A percentile compares a stretch with the other conserved stretches of the same genome.
These are phyloP conservation scores for Kwoniella shandongensis DNA, from an alignment of 768 basidiomycete genomes.

Conservation along the genomic window DNA sequence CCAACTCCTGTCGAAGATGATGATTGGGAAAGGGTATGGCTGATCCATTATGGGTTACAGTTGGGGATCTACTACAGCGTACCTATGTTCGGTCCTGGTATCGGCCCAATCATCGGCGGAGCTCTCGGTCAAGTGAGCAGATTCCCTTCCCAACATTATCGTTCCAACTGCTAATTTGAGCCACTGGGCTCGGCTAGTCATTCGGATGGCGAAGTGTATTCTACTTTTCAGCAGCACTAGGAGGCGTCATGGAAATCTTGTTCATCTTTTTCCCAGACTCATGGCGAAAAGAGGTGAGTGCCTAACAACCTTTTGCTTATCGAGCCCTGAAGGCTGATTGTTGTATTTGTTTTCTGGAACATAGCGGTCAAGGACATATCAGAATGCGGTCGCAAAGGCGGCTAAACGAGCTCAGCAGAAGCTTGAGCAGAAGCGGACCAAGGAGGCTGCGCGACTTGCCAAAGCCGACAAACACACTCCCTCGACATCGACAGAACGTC, in stretches of 20 bases:
- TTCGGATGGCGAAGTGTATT: slow-evolving; percentile 79
- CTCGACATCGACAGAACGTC: slow-evolving; percentile 1
- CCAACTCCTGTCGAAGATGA: not conserved
- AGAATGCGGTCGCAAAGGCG: slow-evolving; percentile 61
- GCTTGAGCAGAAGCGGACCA: slow-evolving; percentile 27
- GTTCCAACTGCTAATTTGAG: slow-evolving; percentile 61
- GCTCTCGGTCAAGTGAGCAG: slow-evolving; percentile 35
- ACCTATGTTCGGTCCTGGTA: slow-evolving; percentile 65
- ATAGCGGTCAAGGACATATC: slow-evolving; percentile 76
- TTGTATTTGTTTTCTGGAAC: too few relatives aligned
- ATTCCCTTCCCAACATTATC: slow-evolving; percentile 30
- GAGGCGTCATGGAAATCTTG: slow-evolving; percentile 59
- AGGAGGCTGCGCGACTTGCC: not conserved
- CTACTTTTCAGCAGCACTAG: slow-evolving; percentile 73
- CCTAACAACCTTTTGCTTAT: not conserved
- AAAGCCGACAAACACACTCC: slow-evolving; percentile 5
- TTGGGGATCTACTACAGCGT: slow-evolving; percentile 55
- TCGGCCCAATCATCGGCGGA: slow-evolving; percentile 46
- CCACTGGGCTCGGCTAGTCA: slow-evolving; percentile 61
- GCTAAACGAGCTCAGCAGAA: slow-evolving; percentile 43
- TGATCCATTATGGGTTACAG: slow-evolving; percentile 15
- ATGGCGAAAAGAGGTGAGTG: slow-evolving; percentile 64
- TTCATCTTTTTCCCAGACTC: slow-evolving; percentile 78
- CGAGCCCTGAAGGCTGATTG: not conserved
- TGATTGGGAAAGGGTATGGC: not conserved